These are phyloP conservation scores for Microstegium vimineum DNA, from an alignment of 176 grass and related monocot genomes.

Conservation along the genomic window DNA sequence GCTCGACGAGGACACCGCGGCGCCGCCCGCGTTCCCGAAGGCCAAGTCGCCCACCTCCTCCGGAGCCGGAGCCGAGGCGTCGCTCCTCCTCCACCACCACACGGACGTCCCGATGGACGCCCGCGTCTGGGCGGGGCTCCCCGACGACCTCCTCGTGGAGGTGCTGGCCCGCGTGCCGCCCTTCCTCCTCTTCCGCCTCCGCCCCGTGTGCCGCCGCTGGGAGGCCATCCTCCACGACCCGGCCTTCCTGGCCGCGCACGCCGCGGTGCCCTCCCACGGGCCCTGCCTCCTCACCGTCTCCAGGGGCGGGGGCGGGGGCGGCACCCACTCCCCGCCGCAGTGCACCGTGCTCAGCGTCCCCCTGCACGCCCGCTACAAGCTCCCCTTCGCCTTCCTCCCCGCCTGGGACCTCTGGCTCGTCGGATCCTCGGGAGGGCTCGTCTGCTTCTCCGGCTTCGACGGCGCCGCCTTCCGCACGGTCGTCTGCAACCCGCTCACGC, in stretches of 20 bases:
- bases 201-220: conserved; percentile 73
- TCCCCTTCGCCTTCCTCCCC: conserved; percentile 75
- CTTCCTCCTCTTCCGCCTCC: conserved; percentile 76
- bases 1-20: conserved; percentile 80
- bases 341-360: conserved; percentile 76
- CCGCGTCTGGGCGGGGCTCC: conserved; percentile 59
- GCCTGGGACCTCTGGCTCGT: conserved; percentile 90
- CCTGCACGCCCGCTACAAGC: conserved; percentile 69
- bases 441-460: conserved; percentile 89
- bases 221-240: conserved; percentile 54
- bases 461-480: conserved; percentile 59
- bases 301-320: conserved; percentile 16
- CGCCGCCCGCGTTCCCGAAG: conserved; percentile 43
- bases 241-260: conserved; percentile 69
- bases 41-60: not conserved
- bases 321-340: conserved; percentile 46
- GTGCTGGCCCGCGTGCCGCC: conserved; percentile 88
- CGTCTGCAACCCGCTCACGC: conserved; percentile 86
- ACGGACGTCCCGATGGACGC: conserved; percentile 73
- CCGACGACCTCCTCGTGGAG: conserved; percentile 78
- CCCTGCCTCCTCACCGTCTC: conserved; percentile 84
- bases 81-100: conserved; percentile 12
- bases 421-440: conserved; percentile 82
- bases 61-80: not conserved
- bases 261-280: conserved; percentile 66